Conservation (phyloP, 2,329 filamentous ascomycete genomes). For the Neophaeococcomyces mojaviensis region DNA sequence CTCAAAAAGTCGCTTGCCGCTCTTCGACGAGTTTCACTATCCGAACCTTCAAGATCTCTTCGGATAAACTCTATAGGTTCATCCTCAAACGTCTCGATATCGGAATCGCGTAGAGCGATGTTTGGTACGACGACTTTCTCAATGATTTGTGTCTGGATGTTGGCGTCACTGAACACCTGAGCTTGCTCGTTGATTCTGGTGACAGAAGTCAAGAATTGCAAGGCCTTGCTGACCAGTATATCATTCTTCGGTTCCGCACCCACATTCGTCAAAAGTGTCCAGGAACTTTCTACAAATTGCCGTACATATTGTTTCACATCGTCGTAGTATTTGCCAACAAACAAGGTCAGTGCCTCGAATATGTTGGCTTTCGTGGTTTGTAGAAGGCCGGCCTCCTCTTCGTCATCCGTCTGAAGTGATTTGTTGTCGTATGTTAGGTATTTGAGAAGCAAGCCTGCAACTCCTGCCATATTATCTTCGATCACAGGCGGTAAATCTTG, state of each 20-base stretch:
- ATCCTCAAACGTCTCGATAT: conserved; percentile 93
- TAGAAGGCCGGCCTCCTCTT: conserved; percentile 74
- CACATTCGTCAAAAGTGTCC: conserved; percentile 80
- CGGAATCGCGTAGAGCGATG: conserved; percentile 81
- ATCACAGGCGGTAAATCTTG: conserved; percentile 93
- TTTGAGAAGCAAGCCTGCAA: conserved; percentile 78
- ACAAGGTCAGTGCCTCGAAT: conserved; percentile 82
- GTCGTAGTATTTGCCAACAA: conserved; percentile 91
- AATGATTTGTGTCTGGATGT: conserved; percentile 74
- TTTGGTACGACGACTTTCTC: conserved; percentile 96
- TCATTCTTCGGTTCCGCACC: conserved; percentile 89
- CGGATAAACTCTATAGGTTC: conserved; percentile 98
- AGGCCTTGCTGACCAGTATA: conserved; percentile 82
- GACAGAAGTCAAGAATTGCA: conserved; percentile 90
- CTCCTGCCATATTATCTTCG: conserved; percentile 73
- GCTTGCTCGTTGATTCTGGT: conserved; percentile 72
- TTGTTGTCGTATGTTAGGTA: conserved; percentile 85
- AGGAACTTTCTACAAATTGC: conserved; percentile 82
- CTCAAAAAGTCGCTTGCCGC: conserved; percentile 92
- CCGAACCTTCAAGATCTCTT: conserved; percentile 88
- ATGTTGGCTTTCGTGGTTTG: conserved; percentile 90
- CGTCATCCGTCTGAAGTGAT: conserved; percentile 75
- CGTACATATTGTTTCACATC: conserved; percentile 74
- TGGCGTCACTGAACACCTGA: conserved; percentile 73
- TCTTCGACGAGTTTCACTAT: conserved; percentile 84